Conservation (phyloP, 345 rosid species). For the Psidium guajava region DNA sequence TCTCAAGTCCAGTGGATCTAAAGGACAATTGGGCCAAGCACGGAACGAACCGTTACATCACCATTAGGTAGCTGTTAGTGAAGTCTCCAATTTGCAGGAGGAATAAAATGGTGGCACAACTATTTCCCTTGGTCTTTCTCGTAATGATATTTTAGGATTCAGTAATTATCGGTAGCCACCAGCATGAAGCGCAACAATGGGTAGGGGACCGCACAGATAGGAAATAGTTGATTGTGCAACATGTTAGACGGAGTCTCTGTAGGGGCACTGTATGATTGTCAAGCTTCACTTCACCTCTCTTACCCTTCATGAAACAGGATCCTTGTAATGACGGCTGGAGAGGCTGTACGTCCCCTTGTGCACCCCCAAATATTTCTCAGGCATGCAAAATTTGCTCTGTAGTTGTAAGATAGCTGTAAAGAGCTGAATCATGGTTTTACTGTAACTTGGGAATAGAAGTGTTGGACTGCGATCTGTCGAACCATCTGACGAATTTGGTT, state of each 20-base stretch:
- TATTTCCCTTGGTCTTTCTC: neutral
- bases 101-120: neutral
- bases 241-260: neutral
- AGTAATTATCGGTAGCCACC: neutral
- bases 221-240: neutral
- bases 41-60: slow-evolving; percentile 23
- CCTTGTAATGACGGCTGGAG: neutral
- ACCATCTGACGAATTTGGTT: neutral
- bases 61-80: slow-evolving; percentile 6
- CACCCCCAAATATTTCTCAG: neutral
- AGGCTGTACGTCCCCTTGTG: neutral
- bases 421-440: neutral
- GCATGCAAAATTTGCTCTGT: neutral
- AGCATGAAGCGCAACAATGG: neutral
- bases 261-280: neutral
- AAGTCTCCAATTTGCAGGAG: neutral
- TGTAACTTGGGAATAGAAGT: neutral
- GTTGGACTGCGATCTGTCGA: neutral
- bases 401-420: neutral
- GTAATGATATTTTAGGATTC: neutral
- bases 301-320: neutral
- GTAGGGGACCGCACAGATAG: neutral
- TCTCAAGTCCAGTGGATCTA: slow-evolving; percentile 59
- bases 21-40: slow-evolving; percentile 81
- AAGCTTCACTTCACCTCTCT: neutral